phyloP scores from a whole-genome alignment of 192 early-diverging fungal genomes.

The Glomus cerebriforme region DNA sequence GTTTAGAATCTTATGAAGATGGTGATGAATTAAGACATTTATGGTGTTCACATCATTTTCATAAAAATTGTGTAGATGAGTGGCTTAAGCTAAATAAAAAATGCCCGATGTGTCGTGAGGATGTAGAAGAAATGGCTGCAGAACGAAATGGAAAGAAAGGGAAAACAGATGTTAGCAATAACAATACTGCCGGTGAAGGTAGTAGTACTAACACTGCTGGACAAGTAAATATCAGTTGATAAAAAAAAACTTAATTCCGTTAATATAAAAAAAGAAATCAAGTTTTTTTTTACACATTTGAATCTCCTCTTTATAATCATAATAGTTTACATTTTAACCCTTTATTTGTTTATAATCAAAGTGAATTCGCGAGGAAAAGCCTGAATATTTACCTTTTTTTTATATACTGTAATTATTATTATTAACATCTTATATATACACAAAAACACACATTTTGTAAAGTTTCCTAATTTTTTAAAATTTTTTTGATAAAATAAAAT shows the following conservation, averaged over 20 bases:
- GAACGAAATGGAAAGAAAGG: slow-evolving; percentile 20
- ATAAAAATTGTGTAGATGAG: slow-evolving; percentile 79
- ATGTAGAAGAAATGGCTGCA: slow-evolving; percentile 45
- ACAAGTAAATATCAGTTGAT: background rate
- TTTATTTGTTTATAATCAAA: too few species aligned
- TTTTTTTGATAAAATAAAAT: background rate
- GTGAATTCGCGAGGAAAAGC: too few species aligned
- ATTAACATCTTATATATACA: background rate
- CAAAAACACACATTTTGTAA: background rate
- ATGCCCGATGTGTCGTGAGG: slow-evolving; percentile 77
- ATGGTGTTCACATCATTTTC: slow-evolving; percentile 80
- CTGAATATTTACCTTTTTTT: too few species aligned
- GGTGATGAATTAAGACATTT: slow-evolving; percentile 73
- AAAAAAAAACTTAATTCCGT: too few species aligned
- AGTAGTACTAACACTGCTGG: background rate
- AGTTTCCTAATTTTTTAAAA: background rate
- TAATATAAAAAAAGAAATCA: too few species aligned
- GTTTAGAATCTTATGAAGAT: slow-evolving; percentile 73
- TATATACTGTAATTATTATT: too few species aligned
- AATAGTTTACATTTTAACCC: too few species aligned
- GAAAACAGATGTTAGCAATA: background rate
- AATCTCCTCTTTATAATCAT: too few species aligned
- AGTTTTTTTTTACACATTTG: background rate
- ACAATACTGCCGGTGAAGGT: background rate
- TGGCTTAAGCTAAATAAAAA: slow-evolving; percentile 75